Percentiles rank a stretch among this genome's conserved stretches.
Conservation (phyloP, 305 asterid species). For the Fraxinus nigra region DNA sequence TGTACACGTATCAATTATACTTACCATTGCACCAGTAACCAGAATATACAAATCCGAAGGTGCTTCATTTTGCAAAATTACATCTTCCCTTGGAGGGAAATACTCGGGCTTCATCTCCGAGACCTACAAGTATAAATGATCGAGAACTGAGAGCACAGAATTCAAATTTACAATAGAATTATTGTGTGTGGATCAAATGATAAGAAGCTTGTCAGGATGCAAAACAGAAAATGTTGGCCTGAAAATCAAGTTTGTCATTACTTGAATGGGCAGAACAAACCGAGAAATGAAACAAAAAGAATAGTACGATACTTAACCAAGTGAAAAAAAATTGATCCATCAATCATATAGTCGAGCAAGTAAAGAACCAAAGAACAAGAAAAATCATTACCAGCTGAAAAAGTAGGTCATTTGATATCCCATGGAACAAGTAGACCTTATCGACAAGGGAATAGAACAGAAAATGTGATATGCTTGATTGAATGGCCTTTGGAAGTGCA, state of each 20-base stretch:
- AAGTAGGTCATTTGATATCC: slow-evolving; percentile 72
- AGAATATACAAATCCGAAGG: slow-evolving; percentile 78
- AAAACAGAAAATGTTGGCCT: not conserved
- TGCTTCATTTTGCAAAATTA: slow-evolving; percentile 81
- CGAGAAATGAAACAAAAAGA: not conserved
- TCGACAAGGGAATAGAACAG: slow-evolving; percentile 66
- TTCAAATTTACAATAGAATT: not conserved
- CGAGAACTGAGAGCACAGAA: not conserved
- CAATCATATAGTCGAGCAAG: not conserved
- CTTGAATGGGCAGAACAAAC: not conserved
- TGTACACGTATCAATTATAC: not conserved
- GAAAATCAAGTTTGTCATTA: not conserved
- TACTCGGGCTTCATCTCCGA: slow-evolving; percentile 83
- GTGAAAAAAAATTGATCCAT: not conserved
- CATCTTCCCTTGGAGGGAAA: slow-evolving; percentile 80
- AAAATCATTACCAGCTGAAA: slow-evolving; percentile 69
- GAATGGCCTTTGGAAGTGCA: slow-evolving; percentile 77
- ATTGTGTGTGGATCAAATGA: not conserved
- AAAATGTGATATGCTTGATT: slow-evolving; percentile 59
- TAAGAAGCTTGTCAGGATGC: not conserved
- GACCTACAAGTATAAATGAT: slow-evolving; percentile 36
- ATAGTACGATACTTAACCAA: not conserved
- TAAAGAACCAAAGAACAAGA: not conserved
- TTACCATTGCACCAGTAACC: slow-evolving; percentile 47
- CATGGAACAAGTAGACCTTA: slow-evolving; percentile 66